Evolutionary conservation across 2,329 filamentous ascomycete genomes (phyloP).

Genomic region (Byssothecium circinans): DNA sequence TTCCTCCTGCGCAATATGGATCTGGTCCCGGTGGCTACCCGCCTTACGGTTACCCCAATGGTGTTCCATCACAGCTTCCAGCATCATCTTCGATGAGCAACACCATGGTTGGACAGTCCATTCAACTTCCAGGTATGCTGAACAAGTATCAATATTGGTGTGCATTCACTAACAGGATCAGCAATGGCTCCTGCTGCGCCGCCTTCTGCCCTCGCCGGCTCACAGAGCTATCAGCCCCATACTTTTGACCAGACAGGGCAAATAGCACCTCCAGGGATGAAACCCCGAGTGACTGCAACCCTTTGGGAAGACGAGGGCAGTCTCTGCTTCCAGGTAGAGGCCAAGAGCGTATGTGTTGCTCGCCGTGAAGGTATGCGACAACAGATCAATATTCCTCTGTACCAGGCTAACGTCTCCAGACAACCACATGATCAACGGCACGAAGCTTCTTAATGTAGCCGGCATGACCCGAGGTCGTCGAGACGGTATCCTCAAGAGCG

Average conservation of each 20-base stretch:
- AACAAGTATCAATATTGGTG: slow-evolving; percentile 7
- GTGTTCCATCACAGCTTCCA: slow-evolving; percentile 72
- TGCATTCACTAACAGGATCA: slow-evolving; percentile 6
- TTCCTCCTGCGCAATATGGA: slow-evolving; percentile 71
- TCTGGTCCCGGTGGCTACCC: slow-evolving; percentile 60
- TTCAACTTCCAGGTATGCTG: slow-evolving; percentile 61
- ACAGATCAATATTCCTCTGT: too few relatives aligned
- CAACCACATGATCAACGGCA: slow-evolving; percentile 99
- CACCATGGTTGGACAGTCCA: slow-evolving; percentile 67
- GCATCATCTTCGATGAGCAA: slow-evolving; percentile 71
- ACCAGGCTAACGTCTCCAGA: slow-evolving; percentile 55
- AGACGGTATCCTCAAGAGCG: slow-evolving; percentile 96
- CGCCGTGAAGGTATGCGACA: slow-evolving; percentile 75
- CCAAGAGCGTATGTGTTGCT: slow-evolving; percentile 92
- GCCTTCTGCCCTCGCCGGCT: slow-evolving; percentile 28
- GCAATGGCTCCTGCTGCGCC: slow-evolving; percentile 41
- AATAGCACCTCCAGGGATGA: slow-evolving; percentile 88
- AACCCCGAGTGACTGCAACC: slow-evolving; percentile 93
- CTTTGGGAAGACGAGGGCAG: slow-evolving; percentile 98
- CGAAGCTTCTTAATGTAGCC: slow-evolving; percentile 93
- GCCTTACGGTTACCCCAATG: slow-evolving; percentile 75
- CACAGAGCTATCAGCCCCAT: slow-evolving; percentile 46
- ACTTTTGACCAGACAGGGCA: slow-evolving; percentile 88
- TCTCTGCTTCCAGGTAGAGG: slow-evolving; percentile 96
- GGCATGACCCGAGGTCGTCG: slow-evolving; percentile 96